phyloP scores from a whole-genome alignment of 306 rosid genomes.

The Prosopis cineraria region DNA sequence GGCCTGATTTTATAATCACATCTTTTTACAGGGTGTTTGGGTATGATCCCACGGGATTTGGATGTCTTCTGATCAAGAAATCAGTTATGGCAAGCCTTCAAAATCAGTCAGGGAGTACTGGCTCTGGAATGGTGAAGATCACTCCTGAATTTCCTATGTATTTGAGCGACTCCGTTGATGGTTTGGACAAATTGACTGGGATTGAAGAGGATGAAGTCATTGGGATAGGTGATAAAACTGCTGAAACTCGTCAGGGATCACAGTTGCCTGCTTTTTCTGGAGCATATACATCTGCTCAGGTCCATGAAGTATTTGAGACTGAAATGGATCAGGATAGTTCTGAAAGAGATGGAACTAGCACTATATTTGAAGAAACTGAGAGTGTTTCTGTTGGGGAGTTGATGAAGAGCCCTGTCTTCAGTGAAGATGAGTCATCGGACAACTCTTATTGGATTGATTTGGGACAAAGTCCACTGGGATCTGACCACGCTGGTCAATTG shows the following conservation, averaged over 20 bases:
- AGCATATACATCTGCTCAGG: conserved; percentile 85
- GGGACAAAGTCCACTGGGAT: conserved; percentile 95
- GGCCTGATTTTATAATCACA: conserved; percentile 93
- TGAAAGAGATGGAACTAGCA: conserved; percentile 92
- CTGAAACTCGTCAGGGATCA: conserved; percentile 65
- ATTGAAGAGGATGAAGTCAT: conserved; percentile 58
- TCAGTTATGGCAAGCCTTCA: conserved; percentile 89
- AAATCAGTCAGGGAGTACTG: conserved; percentile 83
- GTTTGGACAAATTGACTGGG: conserved; percentile 68
- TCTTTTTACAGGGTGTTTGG: conserved; percentile 98
- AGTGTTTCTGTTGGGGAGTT: conserved; percentile 89
- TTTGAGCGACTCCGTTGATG: conserved; percentile 87
- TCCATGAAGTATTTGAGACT: conserved; percentile 88
- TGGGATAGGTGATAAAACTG: conserved; percentile 51
- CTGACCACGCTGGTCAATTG: conserved; percentile 57
- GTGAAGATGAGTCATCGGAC: conserved; percentile 94
- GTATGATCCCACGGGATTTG: conserved; percentile 97
- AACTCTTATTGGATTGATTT: conserved; percentile 93
- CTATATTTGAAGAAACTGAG: conserved; percentile 90
- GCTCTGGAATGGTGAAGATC: conserved; percentile 95
- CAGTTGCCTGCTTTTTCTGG: conserved; percentile 98
- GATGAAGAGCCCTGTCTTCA: conserved; percentile 97
- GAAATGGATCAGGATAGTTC: conserved; percentile 94
- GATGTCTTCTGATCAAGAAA: conserved; percentile 90
- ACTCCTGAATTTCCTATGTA: conserved; percentile 90